Evolutionary conservation across 441 rosid genomes (phyloP).

Genomic region (Gossypium trilobum): DNA sequence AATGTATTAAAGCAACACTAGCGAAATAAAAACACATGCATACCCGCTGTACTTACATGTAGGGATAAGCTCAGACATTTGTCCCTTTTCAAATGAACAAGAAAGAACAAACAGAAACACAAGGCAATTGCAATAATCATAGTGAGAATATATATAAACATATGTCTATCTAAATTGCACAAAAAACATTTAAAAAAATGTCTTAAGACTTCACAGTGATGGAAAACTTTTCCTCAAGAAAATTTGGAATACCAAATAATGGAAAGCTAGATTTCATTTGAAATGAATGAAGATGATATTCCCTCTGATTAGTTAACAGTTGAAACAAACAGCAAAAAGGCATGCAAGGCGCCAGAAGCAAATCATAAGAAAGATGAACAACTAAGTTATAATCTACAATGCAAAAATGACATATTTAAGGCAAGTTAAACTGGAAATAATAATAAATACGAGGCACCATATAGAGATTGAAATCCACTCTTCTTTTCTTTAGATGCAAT

Average conservation of each 20-base stretch:
- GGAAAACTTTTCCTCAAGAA: neutral
- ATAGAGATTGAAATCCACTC: neutral
- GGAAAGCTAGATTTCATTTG: neutral
- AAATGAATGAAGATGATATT: neutral
- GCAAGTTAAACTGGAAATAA: neutral
- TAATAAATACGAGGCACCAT: neutral
- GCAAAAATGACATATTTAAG: neutral
- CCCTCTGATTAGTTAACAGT: neutral
- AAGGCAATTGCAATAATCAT: neutral
- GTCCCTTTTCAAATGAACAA: neutral
- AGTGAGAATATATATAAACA: no score
- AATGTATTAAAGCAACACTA: constrained; percentile 2
- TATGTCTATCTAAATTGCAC: neutral
- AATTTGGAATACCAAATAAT: neutral
- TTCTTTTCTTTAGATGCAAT: neutral
- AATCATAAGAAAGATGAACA: neutral
- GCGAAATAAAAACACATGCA: neutral
- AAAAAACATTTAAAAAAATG: neutral
- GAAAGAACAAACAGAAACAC: neutral
- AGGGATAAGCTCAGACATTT: neutral
- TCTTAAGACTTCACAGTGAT: neutral
- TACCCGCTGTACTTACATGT: neutral
- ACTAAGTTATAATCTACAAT: neutral
- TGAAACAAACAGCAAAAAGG: neutral
- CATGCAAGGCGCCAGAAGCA: neutral